phyloP scores from a whole-genome alignment of 2,329 filamentous ascomycete species.

The Eutypa lata region DNA sequence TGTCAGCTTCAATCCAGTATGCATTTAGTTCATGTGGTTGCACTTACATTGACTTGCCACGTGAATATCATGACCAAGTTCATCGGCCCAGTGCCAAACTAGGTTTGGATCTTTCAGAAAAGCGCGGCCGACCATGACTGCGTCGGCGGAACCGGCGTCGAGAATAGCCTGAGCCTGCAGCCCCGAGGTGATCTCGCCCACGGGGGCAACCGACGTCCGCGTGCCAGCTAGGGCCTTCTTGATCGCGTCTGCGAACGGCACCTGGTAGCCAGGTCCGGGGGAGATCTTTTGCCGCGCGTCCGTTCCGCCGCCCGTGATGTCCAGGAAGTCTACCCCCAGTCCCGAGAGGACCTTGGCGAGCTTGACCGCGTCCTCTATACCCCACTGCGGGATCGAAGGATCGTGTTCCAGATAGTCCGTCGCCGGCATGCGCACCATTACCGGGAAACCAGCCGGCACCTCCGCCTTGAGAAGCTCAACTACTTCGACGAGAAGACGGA shows the following conservation, averaged over 20 bases:
- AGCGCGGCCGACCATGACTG: conserved; percentile 53
- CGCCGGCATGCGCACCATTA: not conserved
- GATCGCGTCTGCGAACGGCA: conserved; percentile 64
- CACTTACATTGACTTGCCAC: conserved; percentile 51
- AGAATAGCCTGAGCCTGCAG: conserved; percentile 53
- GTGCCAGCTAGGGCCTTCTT: conserved; percentile 68
- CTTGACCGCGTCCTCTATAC: conserved; percentile 57
- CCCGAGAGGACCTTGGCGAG: conserved; percentile 63
- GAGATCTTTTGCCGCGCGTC: conserved; percentile 58
- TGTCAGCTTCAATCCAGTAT: not conserved
- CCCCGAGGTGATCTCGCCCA: conserved; percentile 57
- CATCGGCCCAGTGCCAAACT: conserved; percentile 59
- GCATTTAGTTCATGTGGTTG: not conserved
- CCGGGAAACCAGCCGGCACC: conserved; percentile 3
- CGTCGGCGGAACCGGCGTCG: conserved; percentile 50
- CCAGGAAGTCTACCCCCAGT: conserved; percentile 70
- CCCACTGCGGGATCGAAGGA: conserved; percentile 62
- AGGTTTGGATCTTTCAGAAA: conserved; percentile 64
- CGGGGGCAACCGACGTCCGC: conserved; percentile 51
- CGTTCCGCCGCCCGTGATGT: conserved; percentile 67
- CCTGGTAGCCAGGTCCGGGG: conserved; percentile 65
- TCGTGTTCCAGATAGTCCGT: conserved; percentile 61
- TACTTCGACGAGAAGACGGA: conserved; percentile 29
- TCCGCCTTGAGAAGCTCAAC: conserved; percentile 16
- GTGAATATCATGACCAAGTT: conserved; percentile 54